Percentiles rank a stretch among this genome's conserved stretches.
phyloP scores from a whole-genome alignment of 352 stramenopile genomes.

The Globisporangium mamillatum region DNA sequence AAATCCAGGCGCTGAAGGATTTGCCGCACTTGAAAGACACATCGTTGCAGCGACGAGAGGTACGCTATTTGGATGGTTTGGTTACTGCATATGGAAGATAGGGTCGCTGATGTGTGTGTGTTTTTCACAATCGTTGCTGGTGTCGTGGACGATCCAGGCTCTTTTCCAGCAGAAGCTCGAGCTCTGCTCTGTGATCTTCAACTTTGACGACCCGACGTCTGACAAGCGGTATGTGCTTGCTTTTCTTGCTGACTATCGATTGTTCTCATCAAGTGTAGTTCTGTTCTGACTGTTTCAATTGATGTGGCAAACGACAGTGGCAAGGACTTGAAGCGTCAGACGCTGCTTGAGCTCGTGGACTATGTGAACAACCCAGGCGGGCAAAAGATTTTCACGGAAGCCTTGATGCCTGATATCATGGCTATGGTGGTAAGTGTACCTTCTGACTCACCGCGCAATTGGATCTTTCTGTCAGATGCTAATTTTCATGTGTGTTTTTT shows the following conservation, averaged over 20 bases:
- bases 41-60: conserved; percentile 73
- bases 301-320: conserved; percentile 33
- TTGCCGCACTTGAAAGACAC: conserved; percentile 85
- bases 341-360: conserved; percentile 98
- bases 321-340: conserved; percentile 98
- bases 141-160: conserved; percentile 42
- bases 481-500: background rate
- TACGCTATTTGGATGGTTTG: conserved; percentile 6
- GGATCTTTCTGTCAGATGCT: background rate
- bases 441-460: background rate
- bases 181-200: conserved; percentile 95
- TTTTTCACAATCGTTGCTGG: conserved; percentile 9
- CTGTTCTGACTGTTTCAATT: conserved; percentile 6
- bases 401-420: conserved; percentile 96
- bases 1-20: conserved; percentile 84
- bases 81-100: background rate
- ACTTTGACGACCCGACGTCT: conserved; percentile 95
- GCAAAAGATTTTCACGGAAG: conserved; percentile 97
- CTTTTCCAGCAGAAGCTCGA: conserved; percentile 97
- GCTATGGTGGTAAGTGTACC: conserved; percentile 68
- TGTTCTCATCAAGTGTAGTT: background rate
- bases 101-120: background rate
- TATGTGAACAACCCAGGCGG: conserved; percentile 97
- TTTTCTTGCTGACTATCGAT: background rate
- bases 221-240: conserved; percentile 79